A percentile compares a stretch with the other conserved stretches of the same genome.
phyloP scores from a whole-genome alignment of 345 rosid species.

The Aethionema arabicum region DNA sequence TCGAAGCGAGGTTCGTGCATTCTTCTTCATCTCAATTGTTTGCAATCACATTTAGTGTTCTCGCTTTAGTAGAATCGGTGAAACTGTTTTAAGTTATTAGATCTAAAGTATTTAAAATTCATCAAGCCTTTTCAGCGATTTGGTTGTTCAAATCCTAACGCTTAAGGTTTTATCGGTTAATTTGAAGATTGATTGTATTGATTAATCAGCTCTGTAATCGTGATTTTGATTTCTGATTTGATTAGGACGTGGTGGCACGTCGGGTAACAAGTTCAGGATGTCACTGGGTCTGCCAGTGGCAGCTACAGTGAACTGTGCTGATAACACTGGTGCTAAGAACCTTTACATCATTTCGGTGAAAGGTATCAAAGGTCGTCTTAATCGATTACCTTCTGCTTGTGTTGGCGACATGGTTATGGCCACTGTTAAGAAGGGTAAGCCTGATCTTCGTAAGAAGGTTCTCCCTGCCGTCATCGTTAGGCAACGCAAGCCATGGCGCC shows the following conservation, averaged over 20 bases:
- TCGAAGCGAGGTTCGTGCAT: slow-evolving; percentile 77
- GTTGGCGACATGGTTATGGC: slow-evolving; percentile 99
- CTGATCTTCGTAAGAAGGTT: slow-evolving; percentile 92
- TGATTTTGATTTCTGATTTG: neutral
- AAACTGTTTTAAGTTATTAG: neutral
- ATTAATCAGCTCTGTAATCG: neutral
- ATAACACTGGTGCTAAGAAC: slow-evolving; percentile 94
- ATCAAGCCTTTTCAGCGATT: too few relatives aligned
- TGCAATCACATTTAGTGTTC: too few relatives aligned
- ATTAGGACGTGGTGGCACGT: slow-evolving; percentile 88
- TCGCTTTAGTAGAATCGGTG: too few relatives aligned
- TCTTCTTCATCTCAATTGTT: neutral
- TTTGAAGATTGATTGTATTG: neutral
- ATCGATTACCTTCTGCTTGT: slow-evolving; percentile 88
- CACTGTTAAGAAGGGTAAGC: slow-evolving; percentile 95
- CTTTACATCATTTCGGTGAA: slow-evolving; percentile 93
- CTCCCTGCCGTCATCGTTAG: slow-evolving; percentile 94
- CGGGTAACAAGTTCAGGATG: slow-evolving; percentile 98
- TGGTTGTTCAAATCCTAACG: too few relatives aligned
- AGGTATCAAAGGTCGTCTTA: slow-evolving; percentile 92
- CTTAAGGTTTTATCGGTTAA: too few relatives aligned
- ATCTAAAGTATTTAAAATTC: neutral
- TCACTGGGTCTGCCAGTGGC: slow-evolving; percentile 98
- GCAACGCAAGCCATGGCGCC: slow-evolving; percentile 96
- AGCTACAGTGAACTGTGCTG: slow-evolving; percentile 97